phyloP scores from a whole-genome alignment of 371 early-diverging fungal genomes.

The Dichotomocladium elegans region DNA sequence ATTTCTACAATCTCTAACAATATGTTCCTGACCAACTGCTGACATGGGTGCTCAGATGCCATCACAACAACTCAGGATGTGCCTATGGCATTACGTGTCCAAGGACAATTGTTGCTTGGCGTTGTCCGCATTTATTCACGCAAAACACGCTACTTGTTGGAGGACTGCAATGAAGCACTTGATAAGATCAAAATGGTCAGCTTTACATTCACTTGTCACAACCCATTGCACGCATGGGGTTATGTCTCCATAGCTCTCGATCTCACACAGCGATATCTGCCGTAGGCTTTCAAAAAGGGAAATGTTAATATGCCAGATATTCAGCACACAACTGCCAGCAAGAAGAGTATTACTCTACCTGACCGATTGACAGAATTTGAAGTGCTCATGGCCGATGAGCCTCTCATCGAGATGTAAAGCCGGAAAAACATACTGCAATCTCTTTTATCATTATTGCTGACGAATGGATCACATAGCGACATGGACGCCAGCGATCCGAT shows the following conservation, averaged over 20 bases:
- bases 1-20: conserved; percentile 5
- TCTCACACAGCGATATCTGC: background rate
- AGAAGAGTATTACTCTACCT: conserved; percentile 82
- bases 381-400: conserved; percentile 77
- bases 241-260: background rate
- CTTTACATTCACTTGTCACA: background rate
- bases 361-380: conserved; percentile 89
- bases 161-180: conserved; percentile 96
- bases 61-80: conserved; percentile 76
- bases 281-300: conserved; percentile 82
- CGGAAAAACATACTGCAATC: background rate
- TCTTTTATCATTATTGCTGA: too few relatives aligned
- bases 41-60: conserved; percentile 52
- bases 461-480: background rate
- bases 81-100: conserved; percentile 90
- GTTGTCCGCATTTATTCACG: conserved; percentile 95
- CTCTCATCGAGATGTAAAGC: conserved; percentile 40
- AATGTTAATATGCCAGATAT: conserved; percentile 85
- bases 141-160: conserved; percentile 94
- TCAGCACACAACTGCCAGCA: conserved; percentile 61
- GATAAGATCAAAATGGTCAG: conserved; percentile 89
- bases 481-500: conserved; percentile 21
- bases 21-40: background rate
- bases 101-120: conserved; percentile 96
- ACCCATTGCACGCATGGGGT: background rate